A percentile compares a stretch with the other conserved stretches of the same genome.
Conservation (phyloP, 331 rosid species). For the Malus hybrid region DNA sequence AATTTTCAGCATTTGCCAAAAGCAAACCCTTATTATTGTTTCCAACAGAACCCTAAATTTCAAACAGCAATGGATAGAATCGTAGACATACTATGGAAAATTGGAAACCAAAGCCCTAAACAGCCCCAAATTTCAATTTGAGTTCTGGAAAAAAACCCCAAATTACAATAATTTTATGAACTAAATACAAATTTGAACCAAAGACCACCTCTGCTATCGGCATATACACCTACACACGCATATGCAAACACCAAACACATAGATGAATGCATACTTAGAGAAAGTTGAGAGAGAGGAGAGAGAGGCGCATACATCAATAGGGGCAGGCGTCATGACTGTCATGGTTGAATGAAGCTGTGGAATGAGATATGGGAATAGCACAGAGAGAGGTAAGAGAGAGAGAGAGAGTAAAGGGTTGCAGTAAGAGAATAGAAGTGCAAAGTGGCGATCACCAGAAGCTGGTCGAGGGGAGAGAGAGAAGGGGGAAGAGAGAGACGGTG, state of each 20-base stretch:
- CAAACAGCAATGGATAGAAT: slow-evolving; percentile 21
- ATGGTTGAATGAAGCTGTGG: slow-evolving; percentile 22
- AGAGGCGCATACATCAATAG: slow-evolving; percentile 52
- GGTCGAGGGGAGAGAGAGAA: not conserved
- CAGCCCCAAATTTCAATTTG: not conserved
- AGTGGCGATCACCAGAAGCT: slow-evolving; percentile 12
- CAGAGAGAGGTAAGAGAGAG: not conserved
- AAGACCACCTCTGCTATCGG: not conserved
- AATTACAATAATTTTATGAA: not conserved
- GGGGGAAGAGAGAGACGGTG: too few relatives aligned
- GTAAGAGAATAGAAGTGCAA: not conserved
- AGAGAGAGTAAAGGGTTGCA: not conserved
- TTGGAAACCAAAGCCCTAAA: slow-evolving; percentile 41
- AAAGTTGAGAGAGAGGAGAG: not conserved
- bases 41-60: slow-evolving; percentile 27
- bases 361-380: not conserved
- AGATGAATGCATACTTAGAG: not conserved
- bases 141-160: not conserved
- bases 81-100: not conserved
- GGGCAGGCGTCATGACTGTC: slow-evolving; percentile 71
- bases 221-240: too few relatives aligned
- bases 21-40: slow-evolving; percentile 16
- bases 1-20: slow-evolving; percentile 15
- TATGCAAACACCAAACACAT: not conserved
- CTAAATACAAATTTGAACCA: not conserved